phyloP scores from a whole-genome alignment of 768 basidiomycete species.

The Naganishia vishniacii region DNA sequence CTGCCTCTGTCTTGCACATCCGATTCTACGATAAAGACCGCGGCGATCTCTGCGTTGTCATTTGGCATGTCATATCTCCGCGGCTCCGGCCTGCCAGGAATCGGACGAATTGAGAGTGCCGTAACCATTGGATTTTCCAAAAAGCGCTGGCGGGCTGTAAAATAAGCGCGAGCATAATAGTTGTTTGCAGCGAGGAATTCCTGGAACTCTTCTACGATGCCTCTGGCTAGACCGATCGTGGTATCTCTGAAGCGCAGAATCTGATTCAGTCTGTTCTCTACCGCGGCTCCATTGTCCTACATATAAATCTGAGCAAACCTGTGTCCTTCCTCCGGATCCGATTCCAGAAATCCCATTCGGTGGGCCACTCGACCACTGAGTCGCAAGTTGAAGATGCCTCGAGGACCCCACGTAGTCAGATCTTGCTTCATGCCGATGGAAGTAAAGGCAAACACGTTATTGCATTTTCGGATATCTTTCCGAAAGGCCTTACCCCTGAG shows the following conservation, averaged over 20 bases:
- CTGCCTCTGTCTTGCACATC: conserved; percentile 33
- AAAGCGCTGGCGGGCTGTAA: neutral
- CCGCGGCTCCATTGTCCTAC: conserved; percentile 4
- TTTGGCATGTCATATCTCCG: conserved; percentile 53
- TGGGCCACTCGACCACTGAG: conserved; percentile 28
- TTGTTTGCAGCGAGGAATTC: neutral
- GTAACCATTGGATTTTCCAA: neutral
- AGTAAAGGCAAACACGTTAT: conserved; percentile 30
- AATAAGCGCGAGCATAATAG: neutral
- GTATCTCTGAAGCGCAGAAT: neutral
- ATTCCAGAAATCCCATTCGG: conserved; percentile 14
- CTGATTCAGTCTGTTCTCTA: conserved; percentile 6
- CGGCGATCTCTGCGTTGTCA: conserved; percentile 51
- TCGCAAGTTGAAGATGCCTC: conserved; percentile 12
- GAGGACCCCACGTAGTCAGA: neutral
- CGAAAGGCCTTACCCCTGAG: conserved; percentile 24
- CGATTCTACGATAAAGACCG: conserved; percentile 53
- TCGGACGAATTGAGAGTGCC: conserved; percentile 17
- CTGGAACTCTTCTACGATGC: neutral
- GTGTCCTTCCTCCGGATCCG: neutral
- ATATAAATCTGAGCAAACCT: conserved; percentile 29
- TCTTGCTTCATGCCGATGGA: conserved; percentile 25
- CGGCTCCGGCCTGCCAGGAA: conserved; percentile 35
- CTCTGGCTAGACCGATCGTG: neutral
- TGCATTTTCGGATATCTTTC: conserved; percentile 27